Conservation (phyloP, 768 basidiomycete genomes). For the Austroboletus festivus region DNA sequence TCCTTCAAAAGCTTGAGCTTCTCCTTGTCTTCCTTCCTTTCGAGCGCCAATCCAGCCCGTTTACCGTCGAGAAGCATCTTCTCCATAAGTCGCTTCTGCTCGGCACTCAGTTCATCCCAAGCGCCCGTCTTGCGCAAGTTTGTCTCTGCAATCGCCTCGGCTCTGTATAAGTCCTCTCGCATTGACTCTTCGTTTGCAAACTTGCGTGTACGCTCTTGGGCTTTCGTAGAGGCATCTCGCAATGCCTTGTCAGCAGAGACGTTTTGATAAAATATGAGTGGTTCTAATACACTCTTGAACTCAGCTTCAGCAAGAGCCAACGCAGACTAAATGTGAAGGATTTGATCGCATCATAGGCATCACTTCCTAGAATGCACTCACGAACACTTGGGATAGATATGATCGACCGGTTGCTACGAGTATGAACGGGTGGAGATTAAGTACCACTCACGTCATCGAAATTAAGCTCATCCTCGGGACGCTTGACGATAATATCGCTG, state of each 20-base stretch:
- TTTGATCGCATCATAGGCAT: conserved; percentile 15
- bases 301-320: conserved; percentile 61
- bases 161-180: conserved; percentile 75
- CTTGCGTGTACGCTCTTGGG: conserved; percentile 63
- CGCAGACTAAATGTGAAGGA: conserved; percentile 22
- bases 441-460: conserved; percentile 66
- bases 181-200: conserved; percentile 73
- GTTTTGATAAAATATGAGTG: conserved; percentile 75
- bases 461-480: conserved; percentile 54
- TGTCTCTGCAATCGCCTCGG: conserved; percentile 64
- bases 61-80: conserved; percentile 76
- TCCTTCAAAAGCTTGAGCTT: conserved; percentile 65
- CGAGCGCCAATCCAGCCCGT: conserved; percentile 72
- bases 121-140: conserved; percentile 60
- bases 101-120: conserved; percentile 59
- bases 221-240: conserved; percentile 73
- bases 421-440: background rate
- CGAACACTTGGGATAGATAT: conserved; percentile 55
- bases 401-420: too few species aligned
- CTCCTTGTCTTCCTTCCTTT: conserved; percentile 54
- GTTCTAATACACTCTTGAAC: conserved; percentile 49
- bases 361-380: conserved; percentile 37
- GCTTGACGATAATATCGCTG: conserved; percentile 57
- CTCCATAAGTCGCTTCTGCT: conserved; percentile 74
- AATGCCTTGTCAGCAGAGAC: conserved; percentile 70